Base-by-base conservation (phyloP, 768 basidiomycete genomes). In the Steccherinum ochraceum region DNA sequence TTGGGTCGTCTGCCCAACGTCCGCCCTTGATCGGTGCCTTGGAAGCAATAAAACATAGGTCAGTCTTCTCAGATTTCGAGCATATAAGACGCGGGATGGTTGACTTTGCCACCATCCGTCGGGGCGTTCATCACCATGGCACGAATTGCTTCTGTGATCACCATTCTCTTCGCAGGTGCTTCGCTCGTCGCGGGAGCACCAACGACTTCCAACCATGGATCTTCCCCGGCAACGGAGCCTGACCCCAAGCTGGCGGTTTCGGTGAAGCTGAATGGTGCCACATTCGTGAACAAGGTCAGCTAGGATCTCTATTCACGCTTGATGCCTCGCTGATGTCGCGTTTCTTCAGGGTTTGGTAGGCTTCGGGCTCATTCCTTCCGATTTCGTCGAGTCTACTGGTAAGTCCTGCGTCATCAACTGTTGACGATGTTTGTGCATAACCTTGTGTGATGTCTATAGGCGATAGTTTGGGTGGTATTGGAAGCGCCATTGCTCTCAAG, bases 391-490 rank as follows among this genome's bases (percentile, higher is more conserved):
- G 27, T 80, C 78, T 0, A 80, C 76, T 4, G 61, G 66, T 62
- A 19, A n/a, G 49, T 16, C 52, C n/a, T n/a, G n/a, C n/a, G n/a
- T n/a, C n/a, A n/a, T n/a, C n/a, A n/a, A n/a, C n/a, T n/a, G n/a
- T 23, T 3, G 24, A 4, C 12, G 18, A 50, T 40, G 2, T 50
- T 25, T 1, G 18, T 2, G 4, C 43, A 26, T 56, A 11, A 13
- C 5, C 25, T 23, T 24, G 10, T 12, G 7, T 27, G 16, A n/a
- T 3, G 10, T 27, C 5, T 43, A 7, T 30, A 67, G 67, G 69
- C 2, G 78, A 83, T 52, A 83, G 81, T 0, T 55, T 83, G 4
- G 83, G 84, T 19, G 81, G 81, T 10, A 72, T 83, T 18, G 83
- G 83, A 13, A 81, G 80, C 47, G 80, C 79, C 1, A 80, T 84